Conservation (phyloP, 345 rosid genomes). For the Angophora floribunda region DNA sequence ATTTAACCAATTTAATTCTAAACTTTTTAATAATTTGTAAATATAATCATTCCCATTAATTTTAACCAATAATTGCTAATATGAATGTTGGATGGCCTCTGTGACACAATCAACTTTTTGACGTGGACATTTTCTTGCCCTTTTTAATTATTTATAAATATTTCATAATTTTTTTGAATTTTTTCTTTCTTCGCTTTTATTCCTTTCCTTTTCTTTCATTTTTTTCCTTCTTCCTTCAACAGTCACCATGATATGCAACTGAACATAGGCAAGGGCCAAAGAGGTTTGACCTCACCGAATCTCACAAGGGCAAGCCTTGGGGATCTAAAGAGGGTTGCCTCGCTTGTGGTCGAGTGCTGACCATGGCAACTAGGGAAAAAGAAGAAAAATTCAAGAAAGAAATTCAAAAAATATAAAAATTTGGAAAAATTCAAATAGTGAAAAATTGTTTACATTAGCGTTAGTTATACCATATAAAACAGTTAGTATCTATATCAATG, state of each 20-base stretch:
- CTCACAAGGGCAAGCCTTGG: background rate
- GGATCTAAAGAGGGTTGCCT: background rate
- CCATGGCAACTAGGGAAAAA: background rate
- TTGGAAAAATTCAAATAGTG: too few relatives aligned
- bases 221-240: background rate
- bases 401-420: background rate
- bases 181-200: too few relatives aligned
- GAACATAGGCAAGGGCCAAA: background rate
- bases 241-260: fast-evolving
- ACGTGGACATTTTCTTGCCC: background rate
- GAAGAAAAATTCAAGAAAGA: background rate
- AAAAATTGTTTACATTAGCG: background rate
- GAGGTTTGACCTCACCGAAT: background rate
- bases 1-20: background rate
- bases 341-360: background rate
- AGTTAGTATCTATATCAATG: fast-evolving
- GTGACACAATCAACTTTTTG: fast-evolving
- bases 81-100: background rate
- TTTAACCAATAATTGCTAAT: fast-evolving
- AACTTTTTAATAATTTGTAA: background rate
- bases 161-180: too few relatives aligned
- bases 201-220: too few relatives aligned
- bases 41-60: background rate
- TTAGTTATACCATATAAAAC: fast-evolving
- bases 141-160: too few relatives aligned